Base-by-base conservation (phyloP, 2,329 filamentous ascomycete species). In the Nothophoma quercina region DNA sequence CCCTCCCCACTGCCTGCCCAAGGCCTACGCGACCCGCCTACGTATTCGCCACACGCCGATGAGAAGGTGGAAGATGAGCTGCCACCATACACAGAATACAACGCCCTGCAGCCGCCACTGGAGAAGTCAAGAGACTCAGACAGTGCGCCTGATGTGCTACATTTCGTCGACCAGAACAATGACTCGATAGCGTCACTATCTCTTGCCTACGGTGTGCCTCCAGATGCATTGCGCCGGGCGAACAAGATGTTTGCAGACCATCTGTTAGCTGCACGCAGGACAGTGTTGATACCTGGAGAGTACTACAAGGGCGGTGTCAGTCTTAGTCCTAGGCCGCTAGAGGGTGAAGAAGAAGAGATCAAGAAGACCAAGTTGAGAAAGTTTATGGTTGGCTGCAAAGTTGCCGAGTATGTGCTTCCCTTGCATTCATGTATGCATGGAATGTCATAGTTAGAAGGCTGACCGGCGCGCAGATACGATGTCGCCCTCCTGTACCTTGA, bases 331-430 rank as follows among this genome's bases (percentile, higher is more conserved):
- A 78, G 82, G 22, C 89, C 90, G 0, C 64, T 90, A n/a, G 88
- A 89, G 46, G 85, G 87, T 39, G 89, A 91, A 67, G 88, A 89
- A 36, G 89, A 91, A 65, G 87, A 90, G 74, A 78, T 83, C 41
- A 82, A 86, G 57, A 93, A 90, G 75, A 81, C 78, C 15, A 87
- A 87, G 67, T 81, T 93, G 26, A 81, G 90, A 33, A 83, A 88
- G 56, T 93, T 88, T 79, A 93, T 93, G 90, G 85, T 91, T 2
- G 81, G 82, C 1, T 90, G 87, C 75, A 93, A 93, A 70, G 88
- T 90, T 22, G 78, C 84, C 19, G 88, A 93, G 78, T 93, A 87
- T 75, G 81, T 77, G 30, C 7, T n/a, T 19, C 43, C 41, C n/a
- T 22, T 32, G 29, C 16, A 35, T 2, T n/a, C 1, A n/a, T 8